These are phyloP conservation scores for Bipolaris cookei DNA, from an alignment of 2,329 filamentous ascomycete genomes.

Conservation along the genomic window DNA sequence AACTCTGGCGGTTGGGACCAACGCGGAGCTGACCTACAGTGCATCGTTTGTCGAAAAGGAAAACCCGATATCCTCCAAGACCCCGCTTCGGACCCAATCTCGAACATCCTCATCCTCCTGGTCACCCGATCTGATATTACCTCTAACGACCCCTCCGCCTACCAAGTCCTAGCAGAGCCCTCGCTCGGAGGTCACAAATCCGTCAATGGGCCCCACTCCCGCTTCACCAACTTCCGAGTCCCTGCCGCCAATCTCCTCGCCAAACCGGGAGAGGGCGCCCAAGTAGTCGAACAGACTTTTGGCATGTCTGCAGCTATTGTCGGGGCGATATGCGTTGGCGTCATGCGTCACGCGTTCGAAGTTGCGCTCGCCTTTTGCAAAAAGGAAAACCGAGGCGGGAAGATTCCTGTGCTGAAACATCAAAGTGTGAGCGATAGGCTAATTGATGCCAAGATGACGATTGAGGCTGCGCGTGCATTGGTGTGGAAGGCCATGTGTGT, in stretches of 20 bases:
- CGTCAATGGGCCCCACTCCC: slow-evolving; percentile 58
- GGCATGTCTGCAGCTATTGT: slow-evolving; percentile 58
- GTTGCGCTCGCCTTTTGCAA: slow-evolving; percentile 59
- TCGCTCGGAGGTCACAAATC: slow-evolving; percentile 57
- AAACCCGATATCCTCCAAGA: slow-evolving; percentile 18
- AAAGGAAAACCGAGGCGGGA: slow-evolving; percentile 54
- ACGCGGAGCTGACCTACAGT: slow-evolving; percentile 59
- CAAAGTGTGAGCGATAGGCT: slow-evolving; percentile 61
- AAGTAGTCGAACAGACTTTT: slow-evolving; percentile 54
- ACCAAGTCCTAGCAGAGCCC: slow-evolving; percentile 56
- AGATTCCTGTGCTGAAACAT: slow-evolving; percentile 54
- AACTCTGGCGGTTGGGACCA: slow-evolving; percentile 62
- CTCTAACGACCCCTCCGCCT: slow-evolving; percentile 52
- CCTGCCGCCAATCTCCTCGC: slow-evolving; percentile 57
- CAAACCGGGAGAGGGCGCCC: slow-evolving; percentile 52
- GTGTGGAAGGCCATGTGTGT: slow-evolving; percentile 60
- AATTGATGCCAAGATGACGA: slow-evolving; percentile 60
- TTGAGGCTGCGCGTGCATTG: slow-evolving; percentile 58
- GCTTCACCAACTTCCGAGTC: slow-evolving; percentile 57
- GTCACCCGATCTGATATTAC: slow-evolving; percentile 58
- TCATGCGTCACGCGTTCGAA: slow-evolving; percentile 63
- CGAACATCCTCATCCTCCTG: slow-evolving; percentile 57
- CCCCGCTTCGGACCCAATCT: slow-evolving; percentile 33
- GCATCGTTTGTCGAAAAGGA: slow-evolving; percentile 58
- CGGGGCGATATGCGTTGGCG: slow-evolving; percentile 61